phyloP scores from a whole-genome alignment of 2,329 filamentous ascomycete species.

The Fusarium mangiferae region DNA sequence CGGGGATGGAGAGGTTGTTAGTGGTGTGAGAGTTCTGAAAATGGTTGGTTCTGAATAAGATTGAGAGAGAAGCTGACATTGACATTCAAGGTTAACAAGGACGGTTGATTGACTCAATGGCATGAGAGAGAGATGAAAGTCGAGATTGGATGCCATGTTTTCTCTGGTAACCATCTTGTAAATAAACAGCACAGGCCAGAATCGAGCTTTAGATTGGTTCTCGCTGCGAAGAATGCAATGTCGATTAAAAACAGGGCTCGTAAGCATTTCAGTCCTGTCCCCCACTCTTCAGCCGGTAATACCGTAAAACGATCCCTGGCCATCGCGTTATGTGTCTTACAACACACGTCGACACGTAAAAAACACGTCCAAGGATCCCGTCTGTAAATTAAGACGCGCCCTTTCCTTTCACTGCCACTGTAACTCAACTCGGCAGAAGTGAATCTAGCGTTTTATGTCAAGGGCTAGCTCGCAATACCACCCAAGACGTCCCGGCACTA shows the following conservation, averaged over 20 bases:
- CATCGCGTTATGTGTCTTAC: not conserved
- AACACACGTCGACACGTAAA: not conserved
- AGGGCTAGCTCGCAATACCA: not conserved
- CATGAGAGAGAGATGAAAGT: not conserved
- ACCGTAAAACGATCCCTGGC: not conserved
- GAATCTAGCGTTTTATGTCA: conserved; percentile 4
- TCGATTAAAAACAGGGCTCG: not conserved
- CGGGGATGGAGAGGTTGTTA: conserved; percentile 17
- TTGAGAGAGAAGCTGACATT: not conserved
- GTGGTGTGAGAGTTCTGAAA: not conserved
- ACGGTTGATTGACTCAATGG: conserved; percentile 1
- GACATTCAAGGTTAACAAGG: not conserved
- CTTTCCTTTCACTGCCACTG: not conserved
- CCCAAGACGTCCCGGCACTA: conserved; percentile 23
- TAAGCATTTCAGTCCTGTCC: not conserved
- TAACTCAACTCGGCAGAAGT: not conserved
- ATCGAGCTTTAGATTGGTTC: conserved; percentile 1
- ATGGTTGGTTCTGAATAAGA: not conserved
- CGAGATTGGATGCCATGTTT: conserved; percentile 5
- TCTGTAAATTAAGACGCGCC: conserved; percentile 6
- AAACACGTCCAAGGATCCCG: conserved; percentile 3
- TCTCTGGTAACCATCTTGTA: conserved; percentile 18
- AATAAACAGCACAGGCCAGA: conserved; percentile 36
- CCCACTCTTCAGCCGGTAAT: conserved; percentile 24
- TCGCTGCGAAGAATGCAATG: not conserved